phyloP scores from a whole-genome alignment of 2,329 filamentous ascomycete genomes.

The Trichoderma polysporum region DNA sequence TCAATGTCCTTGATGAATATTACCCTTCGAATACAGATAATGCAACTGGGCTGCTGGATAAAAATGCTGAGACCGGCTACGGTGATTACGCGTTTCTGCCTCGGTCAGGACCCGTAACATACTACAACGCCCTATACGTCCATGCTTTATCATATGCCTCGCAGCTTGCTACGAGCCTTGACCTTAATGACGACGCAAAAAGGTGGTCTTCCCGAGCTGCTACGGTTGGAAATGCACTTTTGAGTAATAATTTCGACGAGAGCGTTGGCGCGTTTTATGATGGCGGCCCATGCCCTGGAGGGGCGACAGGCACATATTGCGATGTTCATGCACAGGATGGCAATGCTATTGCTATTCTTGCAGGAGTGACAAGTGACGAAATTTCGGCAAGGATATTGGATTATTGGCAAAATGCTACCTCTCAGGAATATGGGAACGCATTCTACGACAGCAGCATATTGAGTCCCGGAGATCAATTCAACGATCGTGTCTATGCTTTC shows the following conservation, averaged over 20 bases:
- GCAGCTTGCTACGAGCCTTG: constrained; percentile 39
- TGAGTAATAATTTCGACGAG: constrained; percentile 43
- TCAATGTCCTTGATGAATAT: constrained; percentile 45
- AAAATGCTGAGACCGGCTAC: constrained; percentile 39
- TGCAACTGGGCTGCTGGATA: constrained; percentile 42
- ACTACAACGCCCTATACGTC: constrained; percentile 54
- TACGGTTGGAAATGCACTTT: constrained; percentile 37
- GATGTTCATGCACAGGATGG: constrained; percentile 50
- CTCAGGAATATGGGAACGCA: constrained; percentile 47
- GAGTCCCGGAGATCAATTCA: constrained; percentile 34
- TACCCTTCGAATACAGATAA: constrained; percentile 45
- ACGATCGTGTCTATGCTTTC: constrained; percentile 50
- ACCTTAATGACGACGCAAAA: constrained; percentile 33
- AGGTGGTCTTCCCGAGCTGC: constrained; percentile 43
- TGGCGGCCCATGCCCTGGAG: constrained; percentile 34
- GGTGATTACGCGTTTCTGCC: constrained; percentile 54
- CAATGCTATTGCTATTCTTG: constrained; percentile 48
- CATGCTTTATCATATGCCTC: constrained; percentile 46
- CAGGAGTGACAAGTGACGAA: constrained; percentile 33
- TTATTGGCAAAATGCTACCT: constrained; percentile 40
- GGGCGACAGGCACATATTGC: constrained; percentile 27
- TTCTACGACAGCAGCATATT: constrained; percentile 50
- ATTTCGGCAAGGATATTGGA: constrained; percentile 38
- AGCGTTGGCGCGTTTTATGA: constrained; percentile 47
- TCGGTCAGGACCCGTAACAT: constrained; percentile 48